These are phyloP conservation scores for Polyporus tsugae DNA, from an alignment of 1,284 basidiomycete species.

Conservation along the genomic window DNA sequence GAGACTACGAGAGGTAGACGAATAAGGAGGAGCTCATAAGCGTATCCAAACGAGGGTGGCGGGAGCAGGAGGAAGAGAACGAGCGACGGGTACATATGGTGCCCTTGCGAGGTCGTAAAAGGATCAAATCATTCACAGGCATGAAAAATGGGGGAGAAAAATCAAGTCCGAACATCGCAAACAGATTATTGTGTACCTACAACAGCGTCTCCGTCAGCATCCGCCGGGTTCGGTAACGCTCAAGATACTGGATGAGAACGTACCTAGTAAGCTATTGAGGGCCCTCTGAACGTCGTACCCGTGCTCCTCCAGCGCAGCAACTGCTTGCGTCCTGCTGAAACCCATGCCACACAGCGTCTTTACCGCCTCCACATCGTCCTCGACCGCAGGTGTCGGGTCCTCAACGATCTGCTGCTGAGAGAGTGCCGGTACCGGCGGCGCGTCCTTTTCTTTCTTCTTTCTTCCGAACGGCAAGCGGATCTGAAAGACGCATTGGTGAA, in stretches of 20 bases:
- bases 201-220: conserved; percentile 11
- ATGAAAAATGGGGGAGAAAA: conserved; percentile 13
- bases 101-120: conserved; percentile 28
- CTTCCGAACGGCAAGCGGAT: conserved; percentile 81
- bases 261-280: conserved; percentile 68
- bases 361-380: conserved; percentile 80
- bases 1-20: conserved; percentile 14
- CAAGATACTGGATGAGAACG: conserved; percentile 14
- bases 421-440: conserved; percentile 49
- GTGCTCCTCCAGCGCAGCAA: conserved; percentile 77
- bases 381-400: conserved; percentile 61
- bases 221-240: background rate
- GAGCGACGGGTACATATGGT: conserved; percentile 32
- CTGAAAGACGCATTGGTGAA: conserved; percentile 45
- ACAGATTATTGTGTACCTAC: conserved; percentile 32
- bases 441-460: conserved; percentile 71
- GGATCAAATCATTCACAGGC: conserved; percentile 29
- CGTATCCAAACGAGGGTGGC: conserved; percentile 39
- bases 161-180: conserved; percentile 14
- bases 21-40: conserved; percentile 30
- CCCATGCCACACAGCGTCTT: conserved; percentile 85
- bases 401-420: conserved; percentile 58
- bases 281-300: conserved; percentile 80
- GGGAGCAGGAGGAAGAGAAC: conserved; percentile 26
- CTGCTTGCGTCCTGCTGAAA: conserved; percentile 80